A percentile compares a stretch with the other conserved stretches of the same genome.
phyloP scores from a whole-genome alignment of 495 filamentous ascomycete species.

The Aspergillus wentii region DNA sequence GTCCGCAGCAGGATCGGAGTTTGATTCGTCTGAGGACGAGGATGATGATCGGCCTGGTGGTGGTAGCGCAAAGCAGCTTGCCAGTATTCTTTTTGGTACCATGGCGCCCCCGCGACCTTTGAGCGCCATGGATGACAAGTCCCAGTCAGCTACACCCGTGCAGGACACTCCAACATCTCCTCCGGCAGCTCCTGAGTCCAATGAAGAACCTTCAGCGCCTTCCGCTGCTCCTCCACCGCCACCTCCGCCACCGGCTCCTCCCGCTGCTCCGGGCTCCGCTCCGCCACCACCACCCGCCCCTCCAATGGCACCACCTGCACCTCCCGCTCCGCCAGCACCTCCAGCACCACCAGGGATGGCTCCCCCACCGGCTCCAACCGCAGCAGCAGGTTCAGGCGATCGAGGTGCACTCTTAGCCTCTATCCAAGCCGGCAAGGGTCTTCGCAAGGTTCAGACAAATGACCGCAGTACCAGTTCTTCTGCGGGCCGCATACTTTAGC shows the following conservation, averaged over 20 bases:
- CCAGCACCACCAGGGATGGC: slow-evolving; percentile 47
- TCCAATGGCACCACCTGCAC: slow-evolving; percentile 36
- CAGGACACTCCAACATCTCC: slow-evolving; percentile 28
- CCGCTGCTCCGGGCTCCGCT: slow-evolving; percentile 22
- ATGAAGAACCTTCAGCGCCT: slow-evolving; percentile 10
- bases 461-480: slow-evolving; percentile 68
- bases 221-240: slow-evolving; percentile 27
- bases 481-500: slow-evolving; percentile 65
- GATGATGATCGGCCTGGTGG: slow-evolving; percentile 72
- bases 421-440: slow-evolving; percentile 69
- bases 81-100: slow-evolving; percentile 90
- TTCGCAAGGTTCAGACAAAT: slow-evolving; percentile 81
- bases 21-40: slow-evolving; percentile 62
- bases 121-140: slow-evolving; percentile 72
- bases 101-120: slow-evolving; percentile 93
- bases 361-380: slow-evolving; percentile 41
- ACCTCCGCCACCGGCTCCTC: slow-evolving; percentile 24
- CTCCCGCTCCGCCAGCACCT: slow-evolving; percentile 54
- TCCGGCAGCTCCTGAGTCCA: slow-evolving; percentile 10
- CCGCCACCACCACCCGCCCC: slow-evolving; percentile 26
- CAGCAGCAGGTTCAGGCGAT: slow-evolving; percentile 29
- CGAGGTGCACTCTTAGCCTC: slow-evolving; percentile 67
- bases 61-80: slow-evolving; percentile 82
- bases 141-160: slow-evolving; percentile 33
- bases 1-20: slow-evolving; percentile 76